These are phyloP conservation scores for Dispira simplex DNA, from an alignment of 192 early-diverging fungal species.

Conservation along the genomic window DNA sequence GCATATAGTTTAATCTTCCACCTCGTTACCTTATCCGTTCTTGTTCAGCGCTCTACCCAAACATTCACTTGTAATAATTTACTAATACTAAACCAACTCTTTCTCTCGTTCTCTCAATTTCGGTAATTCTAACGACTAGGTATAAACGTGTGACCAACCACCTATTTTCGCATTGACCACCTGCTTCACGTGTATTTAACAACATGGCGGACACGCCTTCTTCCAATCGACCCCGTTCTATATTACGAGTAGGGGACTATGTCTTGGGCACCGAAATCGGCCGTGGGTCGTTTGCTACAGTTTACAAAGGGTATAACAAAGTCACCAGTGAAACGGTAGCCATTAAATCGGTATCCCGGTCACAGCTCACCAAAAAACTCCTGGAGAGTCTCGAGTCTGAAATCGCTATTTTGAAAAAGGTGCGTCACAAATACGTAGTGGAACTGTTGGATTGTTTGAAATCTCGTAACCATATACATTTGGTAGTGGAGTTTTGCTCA, in stretches of 20 bases:
- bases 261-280: constrained; percentile 73
- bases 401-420: constrained; percentile 80
- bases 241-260: constrained; percentile 57
- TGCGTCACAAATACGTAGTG: constrained; percentile 77
- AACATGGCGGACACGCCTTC: background rate
- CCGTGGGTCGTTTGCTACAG: constrained; percentile 90
- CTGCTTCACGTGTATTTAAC: too few species aligned
- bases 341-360: constrained; percentile 78
- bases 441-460: constrained; percentile 81
- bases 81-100: too few species aligned
- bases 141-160: too few species aligned
- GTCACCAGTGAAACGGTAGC: constrained; percentile 53
- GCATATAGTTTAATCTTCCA: too few species aligned
- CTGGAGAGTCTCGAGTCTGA: constrained; percentile 91
- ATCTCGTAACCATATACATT: constrained; percentile 83
- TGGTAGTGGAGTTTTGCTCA: constrained; percentile 97
- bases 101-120: too few species aligned
- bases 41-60: too few species aligned
- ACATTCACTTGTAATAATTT: too few species aligned
- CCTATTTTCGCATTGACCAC: too few species aligned
- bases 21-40: too few species aligned
- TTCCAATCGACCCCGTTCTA: background rate
- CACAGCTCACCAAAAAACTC: constrained; percentile 81
- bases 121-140: too few species aligned
- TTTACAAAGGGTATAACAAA: constrained; percentile 67